Percentiles rank a stretch among this genome's conserved stretches.
phyloP scores from a whole-genome alignment of 345 rosid species.

The Salix arbutifolia region DNA sequence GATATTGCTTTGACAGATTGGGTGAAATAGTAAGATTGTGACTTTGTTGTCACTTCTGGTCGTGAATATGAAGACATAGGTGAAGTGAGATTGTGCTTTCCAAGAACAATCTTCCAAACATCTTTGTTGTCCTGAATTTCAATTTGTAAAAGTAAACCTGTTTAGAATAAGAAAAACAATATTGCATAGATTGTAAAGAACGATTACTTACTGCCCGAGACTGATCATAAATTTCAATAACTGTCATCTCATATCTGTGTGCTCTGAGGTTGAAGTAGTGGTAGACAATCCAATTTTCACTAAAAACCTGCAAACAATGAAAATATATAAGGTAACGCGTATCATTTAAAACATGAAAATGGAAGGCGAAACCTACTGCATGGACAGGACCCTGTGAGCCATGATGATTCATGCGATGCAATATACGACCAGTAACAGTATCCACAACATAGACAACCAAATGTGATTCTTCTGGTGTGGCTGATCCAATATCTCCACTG shows the following conservation, averaged over 20 bases:
- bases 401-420: slow-evolving; percentile 89
- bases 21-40: slow-evolving; percentile 90
- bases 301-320: slow-evolving; percentile 61
- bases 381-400: slow-evolving; percentile 94
- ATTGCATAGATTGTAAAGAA: neutral
- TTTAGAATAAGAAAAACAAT: neutral
- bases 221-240: slow-evolving; percentile 89
- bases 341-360: neutral
- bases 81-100: slow-evolving; percentile 93
- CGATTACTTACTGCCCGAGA: slow-evolving; percentile 79
- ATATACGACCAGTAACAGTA: slow-evolving; percentile 81
- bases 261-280: slow-evolving; percentile 98
- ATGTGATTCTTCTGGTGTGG: slow-evolving; percentile 81
- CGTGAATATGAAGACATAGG: slow-evolving; percentile 81
- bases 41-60: slow-evolving; percentile 75
- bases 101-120: slow-evolving; percentile 81
- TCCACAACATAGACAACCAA: slow-evolving; percentile 84
- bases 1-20: slow-evolving; percentile 83
- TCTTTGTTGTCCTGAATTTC: slow-evolving; percentile 86
- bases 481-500: slow-evolving; percentile 78
- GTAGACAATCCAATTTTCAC: slow-evolving; percentile 98
- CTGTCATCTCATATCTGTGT: slow-evolving; percentile 95
- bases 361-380: slow-evolving; percentile 54
- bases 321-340: slow-evolving; percentile 21
- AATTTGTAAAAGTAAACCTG: slow-evolving; percentile 17